Evolutionary conservation across 2,329 filamentous ascomycete species (phyloP), one percentile per base, ranked within the genome.

Genomic region (Venturiaceae sp.): DNA sequence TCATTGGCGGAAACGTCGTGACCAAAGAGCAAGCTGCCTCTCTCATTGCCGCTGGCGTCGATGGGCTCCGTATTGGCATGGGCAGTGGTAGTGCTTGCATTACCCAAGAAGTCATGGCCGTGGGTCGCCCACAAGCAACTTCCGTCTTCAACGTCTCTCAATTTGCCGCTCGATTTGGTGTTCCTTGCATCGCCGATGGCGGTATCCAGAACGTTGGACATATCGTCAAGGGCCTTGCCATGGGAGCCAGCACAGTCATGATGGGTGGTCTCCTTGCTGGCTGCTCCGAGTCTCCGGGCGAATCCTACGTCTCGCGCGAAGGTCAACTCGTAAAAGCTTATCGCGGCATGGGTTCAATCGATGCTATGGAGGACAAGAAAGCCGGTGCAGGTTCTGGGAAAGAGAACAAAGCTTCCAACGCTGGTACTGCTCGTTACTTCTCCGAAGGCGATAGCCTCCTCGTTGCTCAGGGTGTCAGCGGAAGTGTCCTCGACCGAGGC

Each of bases 321-420:
- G 94, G 94, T 64, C 95, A 97, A 82, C 86, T 99, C 58, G 92
- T 99, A 75, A 99, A 99, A 83, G 92, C 94, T 41, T 99, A 99
- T 82, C 89, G 94, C 75, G 94, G 94, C 61, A 99, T 99, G 94
- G 94, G 94, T 65, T 92, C 87, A 75, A 99, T 99, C 71, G 94
- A 96, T 68, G 94, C 94, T 65, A 99, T 99, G 94, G 92, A 97
- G 77, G 92, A 97, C 77, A 96, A 94, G 84, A 96, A 96, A 81
- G 91, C 92, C 11, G 90, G 88, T 58, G 80, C 75, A 60, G 87
- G 86, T 14, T 37, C 28, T 64, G 77, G 79, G 68, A 88, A 84
- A 73, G 83, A 91, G 74, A 76, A 78, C 66, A 84, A 85, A 72
- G 78, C 80, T n/a, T 80, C 77, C 72, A 99, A 97, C 71, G 94